Percentiles rank a stretch among this genome's conserved stretches.
Evolutionary conservation across 2,329 filamentous ascomycete genomes (phyloP).

Genomic region (Aureobasidium melanogenum): DNA sequence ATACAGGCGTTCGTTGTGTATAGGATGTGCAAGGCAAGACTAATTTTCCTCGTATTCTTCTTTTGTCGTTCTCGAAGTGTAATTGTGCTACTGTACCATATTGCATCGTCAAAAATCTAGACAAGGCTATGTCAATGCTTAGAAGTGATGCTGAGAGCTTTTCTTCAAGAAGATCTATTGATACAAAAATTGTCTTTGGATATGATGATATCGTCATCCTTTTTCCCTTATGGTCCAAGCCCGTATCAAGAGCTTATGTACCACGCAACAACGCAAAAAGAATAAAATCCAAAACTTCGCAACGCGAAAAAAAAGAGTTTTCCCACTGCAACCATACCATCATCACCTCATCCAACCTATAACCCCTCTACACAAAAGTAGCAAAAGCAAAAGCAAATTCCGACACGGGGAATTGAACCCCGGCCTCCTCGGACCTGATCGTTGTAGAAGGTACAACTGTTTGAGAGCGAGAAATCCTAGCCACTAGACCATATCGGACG

Average conservation of each 20-base stretch:
- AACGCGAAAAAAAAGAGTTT: not conserved
- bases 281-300: not conserved
- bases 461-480: not conserved
- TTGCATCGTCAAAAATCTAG: too few relatives aligned
- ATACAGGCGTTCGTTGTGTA: not conserved
- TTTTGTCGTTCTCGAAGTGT: not conserved
- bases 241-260: too few relatives aligned
- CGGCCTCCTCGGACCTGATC: not conserved
- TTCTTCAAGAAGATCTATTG: too few relatives aligned
- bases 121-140: too few relatives aligned
- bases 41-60: not conserved
- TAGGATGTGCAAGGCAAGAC: not conserved
- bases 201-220: too few relatives aligned
- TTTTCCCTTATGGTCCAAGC: too few relatives aligned
- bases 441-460: not conserved
- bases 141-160: too few relatives aligned
- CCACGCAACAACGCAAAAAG: too few relatives aligned
- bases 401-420: slow-evolving; percentile 8
- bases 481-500: not conserved
- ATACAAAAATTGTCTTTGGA: too few relatives aligned
- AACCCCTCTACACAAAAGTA: not conserved
- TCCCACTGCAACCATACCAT: not conserved
- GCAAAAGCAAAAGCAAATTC: not conserved
- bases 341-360: not conserved
- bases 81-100: too few relatives aligned